These are phyloP conservation scores for Handroanthus guayacan DNA, from an alignment of 257 asterid genomes.

Conservation along the genomic window DNA sequence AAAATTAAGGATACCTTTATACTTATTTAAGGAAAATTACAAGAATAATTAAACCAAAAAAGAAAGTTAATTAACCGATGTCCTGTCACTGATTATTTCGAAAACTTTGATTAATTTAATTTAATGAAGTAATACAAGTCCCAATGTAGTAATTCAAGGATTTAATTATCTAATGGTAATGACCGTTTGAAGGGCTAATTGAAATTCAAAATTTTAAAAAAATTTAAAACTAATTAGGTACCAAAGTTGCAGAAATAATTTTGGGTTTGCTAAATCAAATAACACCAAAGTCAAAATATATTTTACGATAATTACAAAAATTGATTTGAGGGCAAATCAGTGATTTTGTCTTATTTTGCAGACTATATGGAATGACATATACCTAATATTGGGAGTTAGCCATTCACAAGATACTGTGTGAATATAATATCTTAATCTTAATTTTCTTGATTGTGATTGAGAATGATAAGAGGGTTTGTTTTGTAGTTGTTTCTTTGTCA, in stretches of 20 bases:
- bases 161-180: too few species aligned
- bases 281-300: constrained; percentile 6
- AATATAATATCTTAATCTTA: not conserved
- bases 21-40: not conserved
- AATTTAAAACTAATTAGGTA: too few species aligned
- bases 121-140: constrained; percentile 11
- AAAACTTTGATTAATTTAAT: not conserved
- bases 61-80: not conserved
- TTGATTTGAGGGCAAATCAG: constrained; percentile 3
- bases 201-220: constrained; percentile 5
- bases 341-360: constrained; percentile 26
- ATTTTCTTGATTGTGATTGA: not conserved
- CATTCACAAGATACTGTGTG: constrained; percentile 6
- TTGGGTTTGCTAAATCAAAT: not conserved
- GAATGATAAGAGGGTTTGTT: not conserved
- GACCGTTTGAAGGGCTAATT: constrained; percentile 31
- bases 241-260: not conserved
- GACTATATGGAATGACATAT: too few species aligned
- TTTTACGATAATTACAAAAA: constrained; percentile 17
- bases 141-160: constrained; percentile 3
- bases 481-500: not conserved
- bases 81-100: constrained; percentile 6
- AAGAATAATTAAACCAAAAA: not conserved
- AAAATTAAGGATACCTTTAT: too few species aligned
- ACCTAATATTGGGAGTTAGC: constrained; percentile 26